Percentiles rank a stretch among this genome's conserved stretches.
These are phyloP conservation scores for Microcera coccophila DNA, from an alignment of 2,329 filamentous ascomycete genomes.

Conservation along the genomic window DNA sequence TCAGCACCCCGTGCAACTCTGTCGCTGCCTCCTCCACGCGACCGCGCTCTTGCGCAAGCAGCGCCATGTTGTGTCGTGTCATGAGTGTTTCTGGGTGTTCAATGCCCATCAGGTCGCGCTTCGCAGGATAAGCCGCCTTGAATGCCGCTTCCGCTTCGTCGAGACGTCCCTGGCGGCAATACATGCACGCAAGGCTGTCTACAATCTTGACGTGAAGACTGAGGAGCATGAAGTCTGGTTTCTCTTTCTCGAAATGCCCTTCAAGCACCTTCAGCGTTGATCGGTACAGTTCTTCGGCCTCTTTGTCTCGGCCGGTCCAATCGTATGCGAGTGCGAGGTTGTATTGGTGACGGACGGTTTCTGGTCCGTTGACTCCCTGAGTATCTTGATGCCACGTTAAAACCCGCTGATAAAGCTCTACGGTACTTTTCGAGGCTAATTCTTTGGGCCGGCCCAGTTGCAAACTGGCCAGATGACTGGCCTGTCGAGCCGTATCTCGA, in stretches of 20 bases:
- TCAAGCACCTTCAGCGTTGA: background rate
- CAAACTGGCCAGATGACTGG: no score
- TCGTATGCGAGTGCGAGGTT: slow-evolving; percentile 5
- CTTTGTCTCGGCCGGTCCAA: background rate
- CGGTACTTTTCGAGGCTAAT: background rate
- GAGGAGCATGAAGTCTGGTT: background rate
- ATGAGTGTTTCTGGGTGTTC: slow-evolving; percentile 7
- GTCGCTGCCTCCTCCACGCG: background rate
- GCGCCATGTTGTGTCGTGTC: slow-evolving; percentile 5
- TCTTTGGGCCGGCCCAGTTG: background rate
- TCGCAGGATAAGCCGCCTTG: background rate
- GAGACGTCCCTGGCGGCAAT: slow-evolving; percentile 1
- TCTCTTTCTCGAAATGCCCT: background rate
- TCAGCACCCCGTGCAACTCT: slow-evolving; percentile 1
- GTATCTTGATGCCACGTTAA: slow-evolving; percentile 1
- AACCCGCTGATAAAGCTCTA: slow-evolving; percentile 2
- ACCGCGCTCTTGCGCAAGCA: background rate
- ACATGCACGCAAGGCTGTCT: slow-evolving; percentile 1
- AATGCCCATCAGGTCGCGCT: background rate
- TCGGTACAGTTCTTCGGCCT: slow-evolving; percentile 2
- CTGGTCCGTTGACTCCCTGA: background rate
- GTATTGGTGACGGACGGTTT: slow-evolving; percentile 2
- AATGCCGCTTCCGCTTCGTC: slow-evolving; percentile 4
- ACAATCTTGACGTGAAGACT: slow-evolving; percentile 3
- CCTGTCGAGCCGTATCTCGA: no score